A percentile compares a stretch with the other conserved stretches of the same genome.
These are phyloP conservation scores for Dichotomocladium elegans DNA, from an alignment of 371 early-diverging fungal species.

Conservation along the genomic window DNA sequence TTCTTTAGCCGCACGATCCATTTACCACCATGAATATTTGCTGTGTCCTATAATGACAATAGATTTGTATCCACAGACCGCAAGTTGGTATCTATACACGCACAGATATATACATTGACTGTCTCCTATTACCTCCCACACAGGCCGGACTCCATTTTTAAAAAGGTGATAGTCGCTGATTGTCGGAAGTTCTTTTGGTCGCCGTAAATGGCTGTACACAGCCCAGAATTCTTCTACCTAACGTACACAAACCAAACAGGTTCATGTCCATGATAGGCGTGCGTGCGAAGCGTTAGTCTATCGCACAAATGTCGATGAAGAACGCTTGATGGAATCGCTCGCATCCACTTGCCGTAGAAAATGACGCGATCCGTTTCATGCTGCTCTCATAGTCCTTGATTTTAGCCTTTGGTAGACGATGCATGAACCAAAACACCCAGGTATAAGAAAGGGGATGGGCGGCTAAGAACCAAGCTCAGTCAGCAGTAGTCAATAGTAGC, in stretches of 20 bases:
- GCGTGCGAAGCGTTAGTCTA: too few species aligned
- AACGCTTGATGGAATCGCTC: too few species aligned
- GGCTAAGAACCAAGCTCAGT: too few species aligned
- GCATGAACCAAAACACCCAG: constrained; percentile 92
- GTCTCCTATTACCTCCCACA: constrained; percentile 87
- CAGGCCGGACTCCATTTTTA: constrained; percentile 92
- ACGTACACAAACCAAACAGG: too few species aligned
- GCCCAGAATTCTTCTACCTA: constrained; percentile 95
- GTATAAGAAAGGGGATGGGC: constrained; percentile 55
- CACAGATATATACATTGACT: too few species aligned
- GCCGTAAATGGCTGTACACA: constrained; percentile 79
- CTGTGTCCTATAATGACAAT: constrained; percentile 55
- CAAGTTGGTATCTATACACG: neutral
- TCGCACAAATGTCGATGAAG: too few species aligned
- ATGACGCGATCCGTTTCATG: constrained; percentile 83
- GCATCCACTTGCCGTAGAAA: constrained; percentile 63
- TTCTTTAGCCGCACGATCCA: constrained; percentile 97
- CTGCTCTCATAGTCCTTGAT: constrained; percentile 83
- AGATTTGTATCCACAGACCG: neutral
- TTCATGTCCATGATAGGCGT: too few species aligned
- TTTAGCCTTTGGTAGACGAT: constrained; percentile 82
- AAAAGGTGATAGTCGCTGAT: constrained; percentile 96
- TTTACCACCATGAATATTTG: constrained; percentile 93
- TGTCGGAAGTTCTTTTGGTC: constrained; percentile 84
- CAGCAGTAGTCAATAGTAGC: too few species aligned